These are phyloP conservation scores for Aspergillus sp. DNA, from an alignment of 2,329 filamentous ascomycete genomes.

Conservation along the genomic window DNA sequence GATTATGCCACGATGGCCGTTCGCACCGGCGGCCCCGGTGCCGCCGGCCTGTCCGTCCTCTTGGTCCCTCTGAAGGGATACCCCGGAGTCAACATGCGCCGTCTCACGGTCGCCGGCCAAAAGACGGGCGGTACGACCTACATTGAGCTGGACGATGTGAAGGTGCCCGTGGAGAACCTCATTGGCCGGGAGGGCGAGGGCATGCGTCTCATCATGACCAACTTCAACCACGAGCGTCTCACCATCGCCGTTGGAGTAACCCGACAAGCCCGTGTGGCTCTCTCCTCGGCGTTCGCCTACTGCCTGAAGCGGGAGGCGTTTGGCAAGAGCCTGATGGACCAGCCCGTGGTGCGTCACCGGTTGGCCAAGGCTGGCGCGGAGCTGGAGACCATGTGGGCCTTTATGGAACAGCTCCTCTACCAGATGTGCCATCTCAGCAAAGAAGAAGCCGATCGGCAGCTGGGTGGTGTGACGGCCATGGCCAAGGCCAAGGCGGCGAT, in stretches of 20 bases:
- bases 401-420: slow-evolving; percentile 69
- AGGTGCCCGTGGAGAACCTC: slow-evolving; percentile 67
- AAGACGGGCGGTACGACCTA: slow-evolving; percentile 67
- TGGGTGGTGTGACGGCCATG: slow-evolving; percentile 70
- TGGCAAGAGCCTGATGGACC: slow-evolving; percentile 66
- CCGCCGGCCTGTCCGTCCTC: slow-evolving; percentile 62
- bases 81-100: slow-evolving; percentile 65
- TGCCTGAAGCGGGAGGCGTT: slow-evolving; percentile 66
- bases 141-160: slow-evolving; percentile 73
- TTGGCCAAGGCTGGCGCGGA: slow-evolving; percentile 67
- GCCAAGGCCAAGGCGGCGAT: slow-evolving; percentile 71
- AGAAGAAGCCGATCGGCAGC: slow-evolving; percentile 46
- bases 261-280: slow-evolving; percentile 59
- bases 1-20: slow-evolving; percentile 70
- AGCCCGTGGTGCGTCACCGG: slow-evolving; percentile 71
- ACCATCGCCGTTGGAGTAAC: slow-evolving; percentile 64
- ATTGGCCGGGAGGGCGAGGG: slow-evolving; percentile 68
- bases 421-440: slow-evolving; percentile 61
- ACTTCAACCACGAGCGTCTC: slow-evolving; percentile 77
- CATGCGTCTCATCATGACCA: slow-evolving; percentile 73
- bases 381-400: slow-evolving; percentile 68
- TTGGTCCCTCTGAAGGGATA: slow-evolving; percentile 68
- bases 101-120: slow-evolving; percentile 65
- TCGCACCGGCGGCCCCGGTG: slow-evolving; percentile 65
- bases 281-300: slow-evolving; percentile 60